Percentiles rank a stretch among this genome's conserved stretches.
phyloP scores from a whole-genome alignment of 345 rosid genomes.

The Pseudoturritis turrita region DNA sequence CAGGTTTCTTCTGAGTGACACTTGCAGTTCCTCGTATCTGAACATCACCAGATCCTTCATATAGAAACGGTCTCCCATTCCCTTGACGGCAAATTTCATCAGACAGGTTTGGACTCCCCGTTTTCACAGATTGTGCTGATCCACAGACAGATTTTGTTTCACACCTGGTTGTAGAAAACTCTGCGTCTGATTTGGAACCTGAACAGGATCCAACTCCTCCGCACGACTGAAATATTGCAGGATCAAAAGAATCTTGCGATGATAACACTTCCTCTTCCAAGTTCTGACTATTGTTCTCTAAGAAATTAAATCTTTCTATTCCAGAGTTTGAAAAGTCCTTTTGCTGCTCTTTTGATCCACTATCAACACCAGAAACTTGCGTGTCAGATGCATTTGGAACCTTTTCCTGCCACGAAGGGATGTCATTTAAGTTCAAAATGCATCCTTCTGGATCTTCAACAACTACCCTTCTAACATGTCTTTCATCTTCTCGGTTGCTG shows the following conservation, averaged over 20 bases:
- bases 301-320: conserved; percentile 38
- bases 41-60: conserved; percentile 24
- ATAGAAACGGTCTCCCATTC: conserved; percentile 32
- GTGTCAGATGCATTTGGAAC: conserved; percentile 28
- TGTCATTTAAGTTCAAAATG: conserved; percentile 33
- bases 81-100: conserved; percentile 35
- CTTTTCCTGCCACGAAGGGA: conserved; percentile 41
- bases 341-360: conserved; percentile 37
- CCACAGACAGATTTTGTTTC: conserved; percentile 32
- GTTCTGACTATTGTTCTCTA: conserved; percentile 41
- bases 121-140: conserved; percentile 30
- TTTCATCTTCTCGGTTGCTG: conserved; percentile 23
- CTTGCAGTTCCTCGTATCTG: conserved; percentile 31
- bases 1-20: conserved; percentile 30
- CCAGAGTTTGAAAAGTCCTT: conserved; percentile 34
- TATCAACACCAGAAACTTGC: conserved; percentile 36
- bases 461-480: conserved; percentile 27
- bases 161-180: conserved; percentile 43
- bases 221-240: conserved; percentile 39
- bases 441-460: conserved; percentile 60
- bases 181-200: conserved; percentile 62
- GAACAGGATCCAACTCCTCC: conserved; percentile 50
- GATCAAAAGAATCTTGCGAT: conserved; percentile 66
- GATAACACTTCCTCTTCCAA: conserved; percentile 65
- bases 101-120: conserved; percentile 35